Conservation (phyloP, 495 filamentous ascomycete species). For the Penicillium cataractarum region DNA sequence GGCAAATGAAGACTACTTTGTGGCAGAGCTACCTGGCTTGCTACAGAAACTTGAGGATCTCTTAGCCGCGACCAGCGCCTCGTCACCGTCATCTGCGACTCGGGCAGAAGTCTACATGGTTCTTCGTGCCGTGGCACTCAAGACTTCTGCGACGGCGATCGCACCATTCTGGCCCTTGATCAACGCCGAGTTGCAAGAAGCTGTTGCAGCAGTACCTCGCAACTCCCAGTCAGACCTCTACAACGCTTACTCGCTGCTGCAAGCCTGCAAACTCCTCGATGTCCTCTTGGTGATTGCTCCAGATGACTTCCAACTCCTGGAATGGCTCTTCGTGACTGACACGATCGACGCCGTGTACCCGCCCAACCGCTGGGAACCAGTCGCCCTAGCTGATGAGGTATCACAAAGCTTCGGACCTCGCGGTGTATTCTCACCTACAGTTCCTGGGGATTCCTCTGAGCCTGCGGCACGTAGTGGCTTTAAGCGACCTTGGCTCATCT, state of each 20-base stretch:
- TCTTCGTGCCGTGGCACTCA: slow-evolving; percentile 76
- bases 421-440: slow-evolving; percentile 40
- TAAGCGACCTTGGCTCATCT: slow-evolving; percentile 47
- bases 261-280: slow-evolving; percentile 92
- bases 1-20: slow-evolving; percentile 73
- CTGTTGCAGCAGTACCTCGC: slow-evolving; percentile 74
- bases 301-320: slow-evolving; percentile 93
- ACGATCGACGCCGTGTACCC: slow-evolving; percentile 96
- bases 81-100: slow-evolving; percentile 88
- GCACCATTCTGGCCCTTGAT: slow-evolving; percentile 87
- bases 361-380: slow-evolving; percentile 68
- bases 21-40: slow-evolving; percentile 69
- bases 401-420: slow-evolving; percentile 72
- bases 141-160: slow-evolving; percentile 74
- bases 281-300: slow-evolving; percentile 79
- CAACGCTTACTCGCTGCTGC: slow-evolving; percentile 73
- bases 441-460: slow-evolving; percentile 39
- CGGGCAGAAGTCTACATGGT: slow-evolving; percentile 90
- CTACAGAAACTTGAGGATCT: slow-evolving; percentile 88
- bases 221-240: slow-evolving; percentile 76
- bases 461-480: slow-evolving; percentile 29
- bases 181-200: slow-evolving; percentile 82
- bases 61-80: slow-evolving; percentile 79
- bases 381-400: slow-evolving; percentile 83
- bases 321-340: slow-evolving; percentile 97